These are phyloP conservation scores for Fragaria vesca DNA, from an alignment of 306 rosid species.

Conservation along the genomic window DNA sequence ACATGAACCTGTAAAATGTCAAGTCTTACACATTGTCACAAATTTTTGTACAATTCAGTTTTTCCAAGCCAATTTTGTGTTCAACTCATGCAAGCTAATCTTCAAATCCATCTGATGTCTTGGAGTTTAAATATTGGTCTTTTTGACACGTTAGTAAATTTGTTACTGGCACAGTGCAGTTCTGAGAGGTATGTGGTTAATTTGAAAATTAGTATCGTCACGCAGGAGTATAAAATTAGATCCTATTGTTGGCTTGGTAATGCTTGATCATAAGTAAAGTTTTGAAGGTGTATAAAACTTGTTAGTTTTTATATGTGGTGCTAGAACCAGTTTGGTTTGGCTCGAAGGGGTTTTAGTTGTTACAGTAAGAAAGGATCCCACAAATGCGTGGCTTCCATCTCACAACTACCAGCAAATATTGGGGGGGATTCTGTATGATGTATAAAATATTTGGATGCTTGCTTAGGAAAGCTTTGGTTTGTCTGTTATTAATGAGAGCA, in stretches of 20 bases:
- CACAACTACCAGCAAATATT: neutral
- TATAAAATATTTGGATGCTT: neutral
- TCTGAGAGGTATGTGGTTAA: neutral
- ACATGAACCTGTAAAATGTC: neutral
- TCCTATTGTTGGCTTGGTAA: neutral
- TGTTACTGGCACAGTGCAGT: neutral
- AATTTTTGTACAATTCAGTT: neutral
- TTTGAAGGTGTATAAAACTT: neutral
- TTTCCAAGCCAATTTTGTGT: neutral
- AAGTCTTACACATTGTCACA: neutral
- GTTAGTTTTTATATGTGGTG: neutral
- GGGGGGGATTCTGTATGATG: neutral
- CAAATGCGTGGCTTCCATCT: neutral
- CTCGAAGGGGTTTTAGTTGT: neutral
- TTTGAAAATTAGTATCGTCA: neutral
- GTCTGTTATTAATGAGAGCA: neutral
- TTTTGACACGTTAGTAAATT: neutral
- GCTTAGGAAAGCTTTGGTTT: neutral
- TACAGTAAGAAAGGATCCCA: neutral
- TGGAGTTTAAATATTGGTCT: neutral
- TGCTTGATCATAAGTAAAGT: neutral
- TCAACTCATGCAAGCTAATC: neutral
- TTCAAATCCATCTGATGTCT: neutral
- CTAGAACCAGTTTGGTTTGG: neutral
- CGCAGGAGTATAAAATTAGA: neutral